Conservation (phyloP, 2,329 filamentous ascomycete genomes). For the Conoideocrella luteorostrata region DNA sequence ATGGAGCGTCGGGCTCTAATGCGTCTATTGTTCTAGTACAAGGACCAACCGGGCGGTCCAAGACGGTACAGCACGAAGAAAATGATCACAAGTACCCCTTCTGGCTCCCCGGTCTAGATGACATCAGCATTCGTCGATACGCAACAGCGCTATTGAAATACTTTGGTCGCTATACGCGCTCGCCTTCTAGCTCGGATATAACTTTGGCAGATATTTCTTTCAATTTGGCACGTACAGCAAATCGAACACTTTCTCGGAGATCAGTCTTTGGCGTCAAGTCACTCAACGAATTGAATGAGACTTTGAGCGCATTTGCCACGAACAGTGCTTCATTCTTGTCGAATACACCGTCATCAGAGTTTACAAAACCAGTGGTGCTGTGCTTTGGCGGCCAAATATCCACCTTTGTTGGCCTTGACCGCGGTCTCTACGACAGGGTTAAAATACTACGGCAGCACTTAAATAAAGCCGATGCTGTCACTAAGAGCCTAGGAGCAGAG, state of each 20-base stretch:
- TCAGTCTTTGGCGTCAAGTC: too few species aligned
- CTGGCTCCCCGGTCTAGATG: conserved; percentile 5
- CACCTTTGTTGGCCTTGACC: conserved; percentile 23
- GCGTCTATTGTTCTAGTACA: conserved; percentile 18
- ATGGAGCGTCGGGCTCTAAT: conserved; percentile 30
- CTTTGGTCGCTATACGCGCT: too few species aligned
- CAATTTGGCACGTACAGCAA: too few species aligned
- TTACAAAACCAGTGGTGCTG: conserved; percentile 24
- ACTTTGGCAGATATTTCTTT: too few species aligned
- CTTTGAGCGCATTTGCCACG: too few species aligned
- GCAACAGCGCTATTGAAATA: neutral
- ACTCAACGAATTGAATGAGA: conserved; percentile 16
- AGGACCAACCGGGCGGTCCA: too few species aligned
- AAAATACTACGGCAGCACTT: conserved; percentile 16
- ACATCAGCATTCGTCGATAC: neutral
- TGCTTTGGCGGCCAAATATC: conserved; percentile 25
- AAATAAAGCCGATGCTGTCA: conserved; percentile 4
- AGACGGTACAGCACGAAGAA: too few species aligned
- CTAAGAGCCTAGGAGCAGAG: conserved; percentile 11
- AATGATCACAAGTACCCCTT: conserved; percentile 3
- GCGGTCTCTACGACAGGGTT: conserved; percentile 21
- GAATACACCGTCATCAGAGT: neutral
- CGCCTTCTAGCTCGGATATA: too few species aligned
- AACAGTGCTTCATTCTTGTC: too few species aligned
- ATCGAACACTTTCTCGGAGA: too few species aligned